Evolutionary conservation across 257 asterid genomes (phyloP).

Genomic region (Penstemon newberryi): DNA sequence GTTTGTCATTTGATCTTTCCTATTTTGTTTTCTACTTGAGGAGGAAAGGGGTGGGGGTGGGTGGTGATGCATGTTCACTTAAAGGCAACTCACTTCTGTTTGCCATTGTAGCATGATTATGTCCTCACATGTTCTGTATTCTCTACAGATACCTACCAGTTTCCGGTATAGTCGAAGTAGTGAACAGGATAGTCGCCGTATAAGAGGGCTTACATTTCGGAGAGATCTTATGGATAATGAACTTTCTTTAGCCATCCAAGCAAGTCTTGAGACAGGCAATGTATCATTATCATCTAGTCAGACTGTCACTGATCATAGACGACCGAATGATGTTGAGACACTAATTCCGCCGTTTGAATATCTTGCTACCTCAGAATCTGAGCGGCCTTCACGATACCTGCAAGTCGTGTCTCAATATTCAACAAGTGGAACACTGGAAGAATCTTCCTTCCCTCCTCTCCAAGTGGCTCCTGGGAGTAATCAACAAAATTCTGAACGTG

Average conservation of each 20-base stretch:
- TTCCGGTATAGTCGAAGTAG: constrained; percentile 71
- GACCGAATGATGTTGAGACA: constrained; percentile 47
- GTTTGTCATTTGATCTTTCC: constrained; percentile 8
- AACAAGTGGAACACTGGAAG: constrained; percentile 57
- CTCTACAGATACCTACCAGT: constrained; percentile 80
- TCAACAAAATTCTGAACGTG: constrained; percentile 53
- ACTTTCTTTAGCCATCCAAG: constrained; percentile 81
- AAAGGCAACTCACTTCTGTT: not conserved
- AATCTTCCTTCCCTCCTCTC: constrained; percentile 85
- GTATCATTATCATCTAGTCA: constrained; percentile 39
- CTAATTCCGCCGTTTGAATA: constrained; percentile 64
- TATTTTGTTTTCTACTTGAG: not conserved
- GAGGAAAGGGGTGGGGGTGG: not conserved
- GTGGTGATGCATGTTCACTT: constrained; percentile 18
- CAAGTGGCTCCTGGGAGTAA: constrained; percentile 51
- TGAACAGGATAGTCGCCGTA: constrained; percentile 75
- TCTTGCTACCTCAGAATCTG: constrained; percentile 46
- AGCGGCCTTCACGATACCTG: constrained; percentile 65
- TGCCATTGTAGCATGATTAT: constrained; percentile 17
- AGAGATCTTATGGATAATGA: constrained; percentile 71
- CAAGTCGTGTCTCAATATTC: constrained; percentile 70
- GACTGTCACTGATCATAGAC: constrained; percentile 39
- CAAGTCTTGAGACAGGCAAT: constrained; percentile 63
- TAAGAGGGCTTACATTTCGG: constrained; percentile 68
- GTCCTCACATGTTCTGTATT: constrained; percentile 19